Evolutionary conservation across 2,329 filamentous ascomycete genomes (phyloP).

Genomic region (Talaromyces atroroseus): DNA sequence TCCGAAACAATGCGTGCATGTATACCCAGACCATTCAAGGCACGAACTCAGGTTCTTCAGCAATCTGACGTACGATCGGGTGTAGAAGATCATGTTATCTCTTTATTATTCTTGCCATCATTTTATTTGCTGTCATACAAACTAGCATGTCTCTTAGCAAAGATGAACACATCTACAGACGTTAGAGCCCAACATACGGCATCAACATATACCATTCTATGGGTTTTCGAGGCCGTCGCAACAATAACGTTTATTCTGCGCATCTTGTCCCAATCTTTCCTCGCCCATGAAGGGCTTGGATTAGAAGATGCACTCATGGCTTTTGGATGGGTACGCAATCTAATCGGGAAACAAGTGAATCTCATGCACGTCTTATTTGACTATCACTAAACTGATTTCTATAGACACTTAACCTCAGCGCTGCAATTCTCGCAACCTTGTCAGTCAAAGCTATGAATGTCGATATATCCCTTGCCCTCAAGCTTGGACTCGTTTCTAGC

Average conservation of each 20-base stretch:
- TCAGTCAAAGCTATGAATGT: neutral
- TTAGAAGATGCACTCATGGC: constrained; percentile 2
- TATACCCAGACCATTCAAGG: no score
- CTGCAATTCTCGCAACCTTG: neutral
- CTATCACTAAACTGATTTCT: neutral
- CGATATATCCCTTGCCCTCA: neutral
- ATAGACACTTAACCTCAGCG: neutral
- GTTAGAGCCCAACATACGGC: neutral
- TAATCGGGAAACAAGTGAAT: neutral
- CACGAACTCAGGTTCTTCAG: no score
- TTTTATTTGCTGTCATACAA: neutral
- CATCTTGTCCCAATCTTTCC: neutral
- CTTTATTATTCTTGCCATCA: neutral
- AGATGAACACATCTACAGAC: neutral
- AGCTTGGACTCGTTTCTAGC: neutral
- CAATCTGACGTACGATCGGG: no score
- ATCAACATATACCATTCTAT: neutral
- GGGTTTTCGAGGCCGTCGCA: constrained; percentile 1
- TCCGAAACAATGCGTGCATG: no score
- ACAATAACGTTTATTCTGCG: constrained; percentile 4
- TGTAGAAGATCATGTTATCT: no score
- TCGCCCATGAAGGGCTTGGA: constrained; percentile 1
- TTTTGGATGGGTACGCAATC: neutral
- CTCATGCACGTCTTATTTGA: no score
- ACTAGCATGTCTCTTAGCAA: neutral